These are phyloP conservation scores for Leptodermis oblonga DNA, from an alignment of 257 asterid genomes.

Conservation along the genomic window DNA sequence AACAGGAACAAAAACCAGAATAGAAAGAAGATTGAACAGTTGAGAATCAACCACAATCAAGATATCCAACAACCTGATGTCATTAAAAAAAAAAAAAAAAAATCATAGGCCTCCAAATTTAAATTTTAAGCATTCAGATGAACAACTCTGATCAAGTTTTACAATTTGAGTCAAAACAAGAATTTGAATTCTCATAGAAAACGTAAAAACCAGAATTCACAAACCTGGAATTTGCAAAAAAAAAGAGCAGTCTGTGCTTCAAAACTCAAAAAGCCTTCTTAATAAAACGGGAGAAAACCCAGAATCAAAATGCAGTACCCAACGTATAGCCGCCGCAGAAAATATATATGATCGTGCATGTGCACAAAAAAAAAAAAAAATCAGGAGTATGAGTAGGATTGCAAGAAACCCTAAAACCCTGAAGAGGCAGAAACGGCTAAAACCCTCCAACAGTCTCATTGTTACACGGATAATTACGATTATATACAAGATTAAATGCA, in stretches of 20 bases:
- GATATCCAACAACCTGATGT: background rate
- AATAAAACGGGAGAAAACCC: background rate
- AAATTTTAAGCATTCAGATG: background rate
- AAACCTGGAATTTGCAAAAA: background rate
- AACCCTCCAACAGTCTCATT: constrained; percentile 5
- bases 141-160: background rate
- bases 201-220: background rate
- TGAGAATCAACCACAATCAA: background rate
- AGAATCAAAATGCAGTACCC: background rate
- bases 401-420: constrained; percentile 8
- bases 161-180: background rate
- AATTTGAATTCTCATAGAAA: background rate
- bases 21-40: too few species aligned
- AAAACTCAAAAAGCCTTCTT: background rate
- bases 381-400: background rate
- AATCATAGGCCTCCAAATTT: background rate
- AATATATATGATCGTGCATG: background rate
- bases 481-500: background rate
- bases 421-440: background rate
- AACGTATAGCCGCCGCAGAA: background rate
- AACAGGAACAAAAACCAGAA: too few species aligned
- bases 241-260: background rate
- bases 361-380: background rate
- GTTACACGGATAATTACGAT: background rate
- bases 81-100: too few species aligned